These are phyloP conservation scores for Pseudogymnoascus sp. DNA, from an alignment of 2,329 filamentous ascomycete genomes.

Conservation along the genomic window DNA sequence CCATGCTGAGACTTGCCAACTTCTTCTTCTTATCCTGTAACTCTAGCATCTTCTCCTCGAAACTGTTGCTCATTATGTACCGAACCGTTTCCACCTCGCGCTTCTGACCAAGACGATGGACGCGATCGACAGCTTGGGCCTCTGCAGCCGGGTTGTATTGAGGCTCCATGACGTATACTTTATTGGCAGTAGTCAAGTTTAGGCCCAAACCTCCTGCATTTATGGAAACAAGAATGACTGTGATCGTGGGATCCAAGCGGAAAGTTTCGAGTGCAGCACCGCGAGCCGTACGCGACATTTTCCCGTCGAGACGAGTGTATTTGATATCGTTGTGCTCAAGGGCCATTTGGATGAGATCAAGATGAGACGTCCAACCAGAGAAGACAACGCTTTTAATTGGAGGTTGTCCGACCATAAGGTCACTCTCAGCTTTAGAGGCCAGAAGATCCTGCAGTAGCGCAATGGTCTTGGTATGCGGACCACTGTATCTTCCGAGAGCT, in stretches of 20 bases:
- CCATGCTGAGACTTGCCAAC: conserved; percentile 81
- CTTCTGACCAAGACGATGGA: conserved; percentile 85
- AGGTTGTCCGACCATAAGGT: conserved; percentile 53
- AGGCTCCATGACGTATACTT: conserved; percentile 95
- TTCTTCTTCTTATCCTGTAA: conserved; percentile 90
- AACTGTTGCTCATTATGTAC: conserved; percentile 83
- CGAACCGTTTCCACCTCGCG: conserved; percentile 79
- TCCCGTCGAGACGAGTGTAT: conserved; percentile 81
- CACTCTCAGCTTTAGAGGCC: conserved; percentile 55
- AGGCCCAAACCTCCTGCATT: conserved; percentile 86
- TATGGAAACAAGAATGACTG: conserved; percentile 85
- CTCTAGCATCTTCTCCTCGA: conserved; percentile 88
- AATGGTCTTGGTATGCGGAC: conserved; percentile 86
- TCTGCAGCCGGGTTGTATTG: conserved; percentile 96
- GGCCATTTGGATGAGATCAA: conserved; percentile 84
- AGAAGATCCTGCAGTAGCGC: conserved; percentile 72
- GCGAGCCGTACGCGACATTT: conserved; percentile 70
- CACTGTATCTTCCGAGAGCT: conserved; percentile 61
- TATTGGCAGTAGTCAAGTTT: conserved; percentile 79
- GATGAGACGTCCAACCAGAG: conserved; percentile 90
- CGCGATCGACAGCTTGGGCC: conserved; percentile 87
- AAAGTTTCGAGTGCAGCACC: conserved; percentile 71
- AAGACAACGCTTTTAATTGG: conserved; percentile 93
- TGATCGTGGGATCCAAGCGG: conserved; percentile 61
- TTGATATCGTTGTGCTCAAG: conserved; percentile 59